phyloP scores from a whole-genome alignment of 2,329 filamentous ascomycete species.

The Diaporthe vaccinii region DNA sequence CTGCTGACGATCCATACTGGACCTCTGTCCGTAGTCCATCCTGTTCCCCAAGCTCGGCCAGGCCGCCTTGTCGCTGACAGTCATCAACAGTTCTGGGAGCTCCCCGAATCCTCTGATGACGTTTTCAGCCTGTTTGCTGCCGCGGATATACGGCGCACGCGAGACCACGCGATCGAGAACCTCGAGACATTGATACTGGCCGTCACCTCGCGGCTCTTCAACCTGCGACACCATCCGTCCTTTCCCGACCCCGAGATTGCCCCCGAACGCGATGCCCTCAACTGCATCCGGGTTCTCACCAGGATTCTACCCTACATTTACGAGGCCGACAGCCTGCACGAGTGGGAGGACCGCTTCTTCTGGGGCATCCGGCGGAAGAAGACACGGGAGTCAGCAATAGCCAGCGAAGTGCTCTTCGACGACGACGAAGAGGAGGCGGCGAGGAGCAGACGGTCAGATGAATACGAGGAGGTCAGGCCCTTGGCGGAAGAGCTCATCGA shows the following conservation, averaged over 20 bases:
- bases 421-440: conserved; percentile 72
- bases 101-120: conserved; percentile 95
- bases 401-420: conserved; percentile 87
- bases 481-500: conserved; percentile 94
- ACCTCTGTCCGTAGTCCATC: conserved; percentile 75
- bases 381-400: conserved; percentile 75
- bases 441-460: conserved; percentile 65
- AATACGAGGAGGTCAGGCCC: conserved; percentile 87
- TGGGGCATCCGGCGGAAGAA: conserved; percentile 83
- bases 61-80: conserved; percentile 18
- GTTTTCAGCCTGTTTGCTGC: conserved; percentile 96
- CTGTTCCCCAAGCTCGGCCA: background rate
- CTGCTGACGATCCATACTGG: conserved; percentile 93
- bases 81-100: conserved; percentile 86
- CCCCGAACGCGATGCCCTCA: conserved; percentile 88
- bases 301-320: conserved; percentile 92
- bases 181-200: conserved; percentile 90
- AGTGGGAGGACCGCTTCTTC: conserved; percentile 95
- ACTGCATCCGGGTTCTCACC: conserved; percentile 93
- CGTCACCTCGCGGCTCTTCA: conserved; percentile 84
- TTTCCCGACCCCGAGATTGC: conserved; percentile 91
- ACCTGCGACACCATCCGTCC: conserved; percentile 88
- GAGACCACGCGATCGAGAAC: conserved; percentile 87
- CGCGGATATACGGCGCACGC: conserved; percentile 87
- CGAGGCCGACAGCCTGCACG: conserved; percentile 84